A percentile compares a stretch with the other conserved stretches of the same genome.
phyloP scores from a whole-genome alignment of 345 rosid species.

The Adansonia digitata region DNA sequence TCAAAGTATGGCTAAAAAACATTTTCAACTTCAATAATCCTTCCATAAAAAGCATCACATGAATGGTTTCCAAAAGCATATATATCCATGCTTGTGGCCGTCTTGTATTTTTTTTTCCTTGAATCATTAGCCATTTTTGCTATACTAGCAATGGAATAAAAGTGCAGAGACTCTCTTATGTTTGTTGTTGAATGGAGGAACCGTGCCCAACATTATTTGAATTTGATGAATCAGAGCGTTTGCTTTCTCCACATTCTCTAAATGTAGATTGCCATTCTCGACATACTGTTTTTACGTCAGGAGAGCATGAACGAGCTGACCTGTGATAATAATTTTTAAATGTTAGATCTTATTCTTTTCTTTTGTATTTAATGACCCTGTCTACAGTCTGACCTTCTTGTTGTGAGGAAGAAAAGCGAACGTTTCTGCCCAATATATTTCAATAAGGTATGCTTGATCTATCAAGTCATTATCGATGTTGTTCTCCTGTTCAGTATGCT shows the following conservation, averaged over 20 bases:
- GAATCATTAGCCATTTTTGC: not conserved
- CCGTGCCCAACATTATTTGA: too few species aligned
- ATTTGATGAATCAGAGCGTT: not conserved
- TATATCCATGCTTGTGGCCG: not conserved
- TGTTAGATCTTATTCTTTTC: not conserved
- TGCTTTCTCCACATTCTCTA: not conserved
- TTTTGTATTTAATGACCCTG: constrained; percentile 2
- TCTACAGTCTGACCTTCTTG: constrained; percentile 86
- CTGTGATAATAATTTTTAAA: not conserved
- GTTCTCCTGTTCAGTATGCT: not conserved
- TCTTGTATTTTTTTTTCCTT: not conserved
- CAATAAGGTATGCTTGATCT: constrained; percentile 61
- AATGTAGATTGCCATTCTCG: not conserved
- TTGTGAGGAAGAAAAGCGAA: constrained; percentile 69
- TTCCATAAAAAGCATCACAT: not conserved
- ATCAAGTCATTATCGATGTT: not conserved
- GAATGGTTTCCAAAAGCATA: not conserved
- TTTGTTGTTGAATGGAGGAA: not conserved
- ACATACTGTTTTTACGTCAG: not conserved
- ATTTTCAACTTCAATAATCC: not conserved
- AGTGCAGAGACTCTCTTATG: not conserved
- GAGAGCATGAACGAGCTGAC: not conserved
- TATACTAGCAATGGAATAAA: not conserved
- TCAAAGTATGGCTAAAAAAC: not conserved
- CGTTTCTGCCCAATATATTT: constrained; percentile 91